Conservation (phyloP, 2,329 filamentous ascomycete species). For the Stagonosporopsis rhizophila region DNA sequence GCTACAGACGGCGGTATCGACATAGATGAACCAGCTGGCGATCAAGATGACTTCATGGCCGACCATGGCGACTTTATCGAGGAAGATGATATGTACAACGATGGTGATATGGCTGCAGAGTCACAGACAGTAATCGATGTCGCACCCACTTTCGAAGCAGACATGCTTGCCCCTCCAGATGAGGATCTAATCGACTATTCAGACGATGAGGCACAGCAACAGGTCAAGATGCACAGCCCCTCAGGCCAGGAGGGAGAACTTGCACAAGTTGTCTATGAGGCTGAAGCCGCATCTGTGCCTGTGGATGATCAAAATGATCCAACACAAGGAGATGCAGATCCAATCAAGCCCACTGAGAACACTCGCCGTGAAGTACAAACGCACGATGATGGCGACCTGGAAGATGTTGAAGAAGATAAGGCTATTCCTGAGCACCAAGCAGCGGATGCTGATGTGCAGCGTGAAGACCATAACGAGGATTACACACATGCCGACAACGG, state of each 20-base stretch:
- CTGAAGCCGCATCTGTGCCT: background rate
- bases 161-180: constrained; percentile 24
- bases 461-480: constrained; percentile 2
- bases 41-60: constrained; percentile 49
- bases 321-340: background rate
- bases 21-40: constrained; percentile 21
- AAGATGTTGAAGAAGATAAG: background rate
- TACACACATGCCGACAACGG: constrained; percentile 19
- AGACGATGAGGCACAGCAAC: constrained; percentile 40
- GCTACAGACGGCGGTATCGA: constrained; percentile 35
- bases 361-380: background rate
- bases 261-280: background rate
- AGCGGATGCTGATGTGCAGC: background rate
- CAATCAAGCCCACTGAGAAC: background rate
- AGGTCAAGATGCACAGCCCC: constrained; percentile 10
- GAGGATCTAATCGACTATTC: constrained; percentile 46
- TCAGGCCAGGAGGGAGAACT: constrained; percentile 10
- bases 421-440: background rate
- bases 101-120: constrained; percentile 12
- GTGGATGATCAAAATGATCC: background rate
- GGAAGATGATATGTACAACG: constrained; percentile 31
- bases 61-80: constrained; percentile 45
- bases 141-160: constrained; percentile 2
- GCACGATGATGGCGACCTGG: background rate
- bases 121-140: constrained; percentile 14